phyloP scores from a whole-genome alignment of 2,329 filamentous ascomycete species.

The Cladosporium sp. region DNA sequence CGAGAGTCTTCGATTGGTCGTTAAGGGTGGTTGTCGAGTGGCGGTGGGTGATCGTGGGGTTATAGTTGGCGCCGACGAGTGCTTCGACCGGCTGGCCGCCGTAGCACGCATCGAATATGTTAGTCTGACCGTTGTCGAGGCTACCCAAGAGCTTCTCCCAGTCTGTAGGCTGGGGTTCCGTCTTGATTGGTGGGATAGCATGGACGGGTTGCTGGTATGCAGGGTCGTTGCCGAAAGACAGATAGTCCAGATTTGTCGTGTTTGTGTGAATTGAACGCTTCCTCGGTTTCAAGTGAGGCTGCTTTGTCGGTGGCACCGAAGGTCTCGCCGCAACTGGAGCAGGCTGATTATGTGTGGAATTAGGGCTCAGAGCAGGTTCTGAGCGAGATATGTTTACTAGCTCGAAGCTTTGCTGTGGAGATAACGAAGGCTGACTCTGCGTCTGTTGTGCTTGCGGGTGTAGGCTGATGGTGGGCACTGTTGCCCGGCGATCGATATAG shows the following conservation, averaged over 20 bases:
- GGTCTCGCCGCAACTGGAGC: constrained; percentile 16
- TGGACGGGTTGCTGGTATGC: constrained; percentile 20
- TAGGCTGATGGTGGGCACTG: constrained; percentile 39
- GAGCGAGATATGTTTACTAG: constrained; percentile 41
- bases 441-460: constrained; percentile 46
- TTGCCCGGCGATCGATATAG: constrained; percentile 39
- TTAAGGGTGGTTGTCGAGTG: constrained; percentile 7
- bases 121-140: constrained; percentile 73
- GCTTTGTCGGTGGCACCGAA: constrained; percentile 12
- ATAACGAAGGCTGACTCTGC: constrained; percentile 49
- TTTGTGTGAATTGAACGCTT: constrained; percentile 27
- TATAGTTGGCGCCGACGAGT: constrained; percentile 34
- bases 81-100: constrained; percentile 54
- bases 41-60: constrained; percentile 17
- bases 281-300: constrained; percentile 7
- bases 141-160: constrained; percentile 80
- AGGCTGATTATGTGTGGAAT: constrained; percentile 30
- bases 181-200: constrained; percentile 27
- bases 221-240: constrained; percentile 42
- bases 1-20: constrained; percentile 14
- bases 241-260: constrained; percentile 45
- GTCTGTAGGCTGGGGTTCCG: constrained; percentile 55
- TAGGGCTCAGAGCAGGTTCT: constrained; percentile 44
- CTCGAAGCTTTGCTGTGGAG: constrained; percentile 32
- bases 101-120: constrained; percentile 81